phyloP scores from a whole-genome alignment of 192 early-diverging fungal genomes.

The Glomus cerebriforme region DNA sequence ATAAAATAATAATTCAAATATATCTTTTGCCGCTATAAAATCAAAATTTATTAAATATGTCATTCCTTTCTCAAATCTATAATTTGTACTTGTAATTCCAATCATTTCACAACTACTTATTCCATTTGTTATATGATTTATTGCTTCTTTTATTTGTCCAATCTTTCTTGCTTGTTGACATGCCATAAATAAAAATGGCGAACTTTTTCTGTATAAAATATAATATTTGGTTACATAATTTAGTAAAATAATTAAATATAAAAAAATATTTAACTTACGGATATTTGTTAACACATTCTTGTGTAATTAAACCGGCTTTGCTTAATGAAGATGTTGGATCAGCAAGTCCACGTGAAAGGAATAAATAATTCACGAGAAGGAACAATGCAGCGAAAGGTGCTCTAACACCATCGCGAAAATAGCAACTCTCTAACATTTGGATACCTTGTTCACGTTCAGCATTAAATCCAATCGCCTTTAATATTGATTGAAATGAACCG shows the following conservation, averaged over 20 bases:
- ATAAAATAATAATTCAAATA: slow-evolving; percentile 45
- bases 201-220: slow-evolving; percentile 36
- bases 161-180: slow-evolving; percentile 45
- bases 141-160: slow-evolving; percentile 38
- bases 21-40: slow-evolving; percentile 42
- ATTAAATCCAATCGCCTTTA: slow-evolving; percentile 25
- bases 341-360: slow-evolving; percentile 41
- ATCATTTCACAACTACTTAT: slow-evolving; percentile 42
- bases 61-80: slow-evolving; percentile 45
- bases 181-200: slow-evolving; percentile 44
- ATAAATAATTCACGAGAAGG: slow-evolving; percentile 42
- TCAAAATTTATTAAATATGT: slow-evolving; percentile 46
- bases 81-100: slow-evolving; percentile 40
- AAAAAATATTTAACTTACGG: slow-evolving; percentile 34
- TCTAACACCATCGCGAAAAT: background rate
- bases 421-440: slow-evolving; percentile 24
- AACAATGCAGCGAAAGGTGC: slow-evolving; percentile 44
- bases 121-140: slow-evolving; percentile 43
- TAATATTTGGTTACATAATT: background rate
- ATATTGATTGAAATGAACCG: slow-evolving; percentile 14
- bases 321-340: slow-evolving; percentile 37
- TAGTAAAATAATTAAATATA: background rate
- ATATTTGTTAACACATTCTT: slow-evolving; percentile 37
- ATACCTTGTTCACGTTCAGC: slow-evolving; percentile 13
- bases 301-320: slow-evolving; percentile 38